Evolutionary conservation across 139 green algal genomes (phyloP), one percentile per base, ranked within the genome.

Genomic region (Coccomyxa sp.): DNA sequence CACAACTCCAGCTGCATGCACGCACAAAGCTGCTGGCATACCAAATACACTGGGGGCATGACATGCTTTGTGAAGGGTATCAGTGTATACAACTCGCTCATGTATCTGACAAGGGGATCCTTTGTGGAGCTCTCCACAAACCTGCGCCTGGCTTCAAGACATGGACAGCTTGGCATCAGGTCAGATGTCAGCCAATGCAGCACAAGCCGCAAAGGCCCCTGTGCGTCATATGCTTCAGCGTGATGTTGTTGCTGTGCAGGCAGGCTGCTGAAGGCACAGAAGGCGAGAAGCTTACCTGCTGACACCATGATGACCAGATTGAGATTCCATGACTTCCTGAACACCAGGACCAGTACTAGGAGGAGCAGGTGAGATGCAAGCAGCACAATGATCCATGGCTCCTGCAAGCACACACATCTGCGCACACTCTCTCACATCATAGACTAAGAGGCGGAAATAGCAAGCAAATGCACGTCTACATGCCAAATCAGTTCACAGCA

Each of bases 351-450:
- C 8, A 78, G n/a, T 3, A 87, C 27, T 3, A 91, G 71, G 6
- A 91, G 73, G 8, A 81, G 18, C 4, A 70, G n/a, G n/a, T 91
- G 77, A 22, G 78, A 37, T 22, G 70, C 84, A 12, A 91, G 75
- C 16, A 91, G 72, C 18, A 35, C 77, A 18, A 84, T 41, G 10
- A 91, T 72, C 87, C 87, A 91, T 14, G 82, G 80, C 54, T 89
- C 85, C 85, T 89, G 82, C 50, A 70, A 29, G n/a, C 2, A 33
- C 27, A 41, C 33, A 31, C 68, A 78, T 36, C 29, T 4, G 27
- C 27, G 39, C 22, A 34, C 1, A 37, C 58, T 39, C 29, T 31
- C 8, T 39, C 38, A 29, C 4, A 39, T 16, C 24, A 9, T 31
- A 64, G 12, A 54, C 39, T 64, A 34, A 50, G 6, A 1, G 39